phyloP scores from a whole-genome alignment of 192 early-diverging fungal genomes.

The Coemansia sp. region DNA sequence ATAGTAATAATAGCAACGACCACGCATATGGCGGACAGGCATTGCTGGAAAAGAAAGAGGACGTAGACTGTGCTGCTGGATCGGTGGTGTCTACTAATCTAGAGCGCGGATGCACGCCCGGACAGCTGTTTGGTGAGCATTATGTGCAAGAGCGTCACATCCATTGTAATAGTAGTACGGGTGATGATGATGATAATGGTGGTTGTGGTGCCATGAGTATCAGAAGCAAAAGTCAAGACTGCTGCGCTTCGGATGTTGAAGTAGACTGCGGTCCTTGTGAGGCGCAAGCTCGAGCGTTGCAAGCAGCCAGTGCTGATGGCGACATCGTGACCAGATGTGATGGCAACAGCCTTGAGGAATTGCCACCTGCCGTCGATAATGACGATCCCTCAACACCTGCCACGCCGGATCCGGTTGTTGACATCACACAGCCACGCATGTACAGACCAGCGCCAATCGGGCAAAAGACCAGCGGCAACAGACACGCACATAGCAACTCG shows the following conservation, averaged over 20 bases:
- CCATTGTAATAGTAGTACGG: too few relatives aligned
- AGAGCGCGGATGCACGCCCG: too few relatives aligned
- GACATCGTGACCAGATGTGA: not conserved
- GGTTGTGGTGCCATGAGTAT: not conserved
- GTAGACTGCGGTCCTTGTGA: not conserved
- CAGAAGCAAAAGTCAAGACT: not conserved
- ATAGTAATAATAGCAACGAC: not conserved
- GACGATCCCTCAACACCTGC: not conserved
- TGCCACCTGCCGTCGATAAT: not conserved
- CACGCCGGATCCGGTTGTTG: conserved; percentile 20
- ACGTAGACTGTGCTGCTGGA: not conserved
- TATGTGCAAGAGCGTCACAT: not conserved
- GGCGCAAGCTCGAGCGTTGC: not conserved
- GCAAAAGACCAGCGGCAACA: not conserved
- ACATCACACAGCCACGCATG: conserved; percentile 13
- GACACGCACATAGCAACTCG: not conserved
- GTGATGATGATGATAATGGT: too few relatives aligned
- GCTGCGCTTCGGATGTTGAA: not conserved
- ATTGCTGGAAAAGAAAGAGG: not conserved
- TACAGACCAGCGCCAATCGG: conserved; percentile 32
- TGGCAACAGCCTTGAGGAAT: not conserved
- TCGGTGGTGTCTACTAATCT: not conserved
- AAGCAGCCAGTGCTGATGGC: not conserved
- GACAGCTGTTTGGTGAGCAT: not conserved
- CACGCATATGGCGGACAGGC: not conserved